phyloP scores from a whole-genome alignment of 2,329 filamentous ascomycete species.

The Epichloe baconii region DNA sequence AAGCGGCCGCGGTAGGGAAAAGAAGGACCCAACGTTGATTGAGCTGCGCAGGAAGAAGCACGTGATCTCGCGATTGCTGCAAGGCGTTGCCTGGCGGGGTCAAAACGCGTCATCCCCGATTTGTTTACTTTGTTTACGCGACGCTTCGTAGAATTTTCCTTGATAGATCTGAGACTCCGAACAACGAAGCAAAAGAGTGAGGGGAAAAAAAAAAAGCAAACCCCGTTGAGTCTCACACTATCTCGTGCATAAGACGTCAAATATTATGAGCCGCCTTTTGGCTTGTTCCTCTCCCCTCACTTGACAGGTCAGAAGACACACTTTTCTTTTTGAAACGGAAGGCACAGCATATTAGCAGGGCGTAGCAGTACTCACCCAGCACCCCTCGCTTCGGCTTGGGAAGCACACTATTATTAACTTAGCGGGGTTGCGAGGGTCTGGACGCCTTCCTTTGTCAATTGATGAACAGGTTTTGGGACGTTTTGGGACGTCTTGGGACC shows the following conservation, averaged over 20 bases:
- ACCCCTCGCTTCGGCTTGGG: background rate
- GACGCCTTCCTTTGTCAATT: constrained; percentile 1
- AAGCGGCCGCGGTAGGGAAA: background rate
- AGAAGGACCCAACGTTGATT: background rate
- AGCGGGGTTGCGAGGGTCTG: background rate
- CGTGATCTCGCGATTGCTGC: constrained; percentile 9
- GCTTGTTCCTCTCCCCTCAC: constrained; percentile 15
- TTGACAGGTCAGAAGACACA: constrained; percentile 12
- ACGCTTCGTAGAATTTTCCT: background rate
- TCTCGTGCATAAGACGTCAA: constrained; percentile 14
- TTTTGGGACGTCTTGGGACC: background rate
- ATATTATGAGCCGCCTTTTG: background rate
- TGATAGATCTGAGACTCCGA: background rate
- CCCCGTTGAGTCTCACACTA: constrained; percentile 15
- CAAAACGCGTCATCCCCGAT: constrained; percentile 7
- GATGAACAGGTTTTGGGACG: background rate
- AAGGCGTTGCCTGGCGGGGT: constrained; percentile 9
- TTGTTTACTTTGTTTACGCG: constrained; percentile 12
- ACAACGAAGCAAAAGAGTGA: background rate
- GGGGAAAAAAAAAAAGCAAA: background rate
- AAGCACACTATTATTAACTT: background rate
- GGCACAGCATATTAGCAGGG: background rate
- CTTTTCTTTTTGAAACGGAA: background rate
- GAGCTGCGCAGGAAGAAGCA: background rate
- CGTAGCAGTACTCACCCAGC: background rate